A percentile compares a stretch with the other conserved stretches of the same genome.
Conservation (phyloP, 1,284 basidiomycete genomes). For the Sanghuangporus weigelae region DNA sequence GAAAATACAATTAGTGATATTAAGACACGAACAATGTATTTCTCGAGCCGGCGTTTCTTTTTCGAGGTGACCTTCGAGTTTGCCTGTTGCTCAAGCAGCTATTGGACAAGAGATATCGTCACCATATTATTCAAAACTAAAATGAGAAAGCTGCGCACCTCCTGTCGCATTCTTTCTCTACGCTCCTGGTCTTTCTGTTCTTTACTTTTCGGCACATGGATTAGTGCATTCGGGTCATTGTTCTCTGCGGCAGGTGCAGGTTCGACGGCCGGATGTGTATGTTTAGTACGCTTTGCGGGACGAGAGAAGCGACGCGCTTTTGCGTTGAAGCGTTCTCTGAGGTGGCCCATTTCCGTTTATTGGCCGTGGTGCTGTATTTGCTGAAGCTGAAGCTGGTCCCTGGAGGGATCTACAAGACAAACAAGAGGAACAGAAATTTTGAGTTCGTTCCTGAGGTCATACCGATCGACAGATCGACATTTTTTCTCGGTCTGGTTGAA, state of each 20-base stretch:
- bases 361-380: background rate
- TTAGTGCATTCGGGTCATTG: constrained; percentile 52
- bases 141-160: constrained; percentile 39
- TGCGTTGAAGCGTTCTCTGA: constrained; percentile 47
- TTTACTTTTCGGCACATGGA: constrained; percentile 52
- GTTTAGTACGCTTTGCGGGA: constrained; percentile 47
- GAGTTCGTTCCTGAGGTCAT: background rate
- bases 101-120: background rate
- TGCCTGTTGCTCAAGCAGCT: constrained; percentile 52
- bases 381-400: background rate
- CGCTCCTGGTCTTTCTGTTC: constrained; percentile 58
- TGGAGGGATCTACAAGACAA: background rate
- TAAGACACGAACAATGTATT: constrained; percentile 65
- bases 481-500: background rate
- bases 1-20: background rate
- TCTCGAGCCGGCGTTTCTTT: constrained; percentile 78
- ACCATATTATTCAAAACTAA: background rate
- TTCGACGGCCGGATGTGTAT: constrained; percentile 11
- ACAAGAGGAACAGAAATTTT: background rate
- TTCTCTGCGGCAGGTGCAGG: constrained; percentile 16
- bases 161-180: constrained; percentile 53
- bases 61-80: constrained; percentile 71
- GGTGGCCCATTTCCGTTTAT: constrained; percentile 7
- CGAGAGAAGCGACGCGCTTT: constrained; percentile 55
- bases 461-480: background rate